Conservation (phyloP, 2,329 filamentous ascomycete species). For the Emergomyces africanus region DNA sequence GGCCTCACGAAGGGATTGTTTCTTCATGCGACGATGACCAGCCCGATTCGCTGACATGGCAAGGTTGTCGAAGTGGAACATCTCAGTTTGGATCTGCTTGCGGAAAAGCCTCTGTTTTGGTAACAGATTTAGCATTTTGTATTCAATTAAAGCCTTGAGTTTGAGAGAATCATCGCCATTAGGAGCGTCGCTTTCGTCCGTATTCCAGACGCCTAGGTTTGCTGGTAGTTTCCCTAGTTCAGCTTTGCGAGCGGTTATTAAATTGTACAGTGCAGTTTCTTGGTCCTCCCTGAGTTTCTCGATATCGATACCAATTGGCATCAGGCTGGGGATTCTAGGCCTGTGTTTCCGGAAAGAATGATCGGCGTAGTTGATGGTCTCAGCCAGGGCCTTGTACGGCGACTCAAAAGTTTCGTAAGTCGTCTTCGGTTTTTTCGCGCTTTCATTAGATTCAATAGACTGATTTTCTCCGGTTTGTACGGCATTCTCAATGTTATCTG, state of each 20-base stretch:
- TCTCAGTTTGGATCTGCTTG: slow-evolving; percentile 75
- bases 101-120: slow-evolving; percentile 78
- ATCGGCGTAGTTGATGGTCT: slow-evolving; percentile 62
- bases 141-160: slow-evolving; percentile 82
- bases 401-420: slow-evolving; percentile 62
- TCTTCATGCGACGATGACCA: slow-evolving; percentile 88
- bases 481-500: slow-evolving; percentile 28
- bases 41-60: slow-evolving; percentile 94
- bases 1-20: slow-evolving; percentile 87
- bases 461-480: slow-evolving; percentile 15
- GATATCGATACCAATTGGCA: slow-evolving; percentile 78
- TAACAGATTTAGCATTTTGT: slow-evolving; percentile 80
- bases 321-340: slow-evolving; percentile 70
- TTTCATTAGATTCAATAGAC: slow-evolving; percentile 16
- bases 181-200: slow-evolving; percentile 53
- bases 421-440: slow-evolving; percentile 19
- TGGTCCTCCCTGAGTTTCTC: slow-evolving; percentile 76
- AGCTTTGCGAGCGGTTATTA: slow-evolving; percentile 69
- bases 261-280: slow-evolving; percentile 79
- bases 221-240: slow-evolving; percentile 75
- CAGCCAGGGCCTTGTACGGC: slow-evolving; percentile 49
- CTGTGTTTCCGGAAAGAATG: slow-evolving; percentile 66
- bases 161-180: slow-evolving; percentile 72
- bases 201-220: slow-evolving; percentile 80
- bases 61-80: slow-evolving; percentile 91